Evolutionary conservation across 352 stramenopile species (phyloP).

Genomic region (Pythium volutum): DNA sequence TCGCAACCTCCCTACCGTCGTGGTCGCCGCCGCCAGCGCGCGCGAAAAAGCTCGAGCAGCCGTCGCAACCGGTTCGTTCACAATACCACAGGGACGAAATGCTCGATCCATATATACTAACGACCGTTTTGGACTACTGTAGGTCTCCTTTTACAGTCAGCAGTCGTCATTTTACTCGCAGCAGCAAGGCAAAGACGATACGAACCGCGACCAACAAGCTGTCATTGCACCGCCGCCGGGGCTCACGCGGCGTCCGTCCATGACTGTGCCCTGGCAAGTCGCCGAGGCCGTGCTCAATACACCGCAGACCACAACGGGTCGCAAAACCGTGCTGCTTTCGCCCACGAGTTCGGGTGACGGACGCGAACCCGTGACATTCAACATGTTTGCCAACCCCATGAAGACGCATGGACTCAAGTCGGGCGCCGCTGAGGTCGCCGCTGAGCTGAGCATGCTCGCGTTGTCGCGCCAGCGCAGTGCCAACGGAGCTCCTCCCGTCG

Average conservation of each 20-base stretch:
- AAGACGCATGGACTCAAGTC: slow-evolving; percentile 41
- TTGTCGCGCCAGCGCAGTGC: slow-evolving; percentile 40
- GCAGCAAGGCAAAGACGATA: slow-evolving; percentile 55
- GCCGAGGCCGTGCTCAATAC: slow-evolving; percentile 81
- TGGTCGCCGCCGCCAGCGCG: slow-evolving; percentile 75
- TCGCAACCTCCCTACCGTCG: slow-evolving; percentile 62
- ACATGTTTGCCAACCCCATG: slow-evolving; percentile 36
- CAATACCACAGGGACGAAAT: no score
- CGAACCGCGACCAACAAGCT: slow-evolving; percentile 56
- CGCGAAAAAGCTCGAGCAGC: slow-evolving; percentile 65
- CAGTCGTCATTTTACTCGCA: slow-evolving; percentile 73
- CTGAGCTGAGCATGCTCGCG: slow-evolving; percentile 55
- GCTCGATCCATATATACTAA: neutral
- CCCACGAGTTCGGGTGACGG: slow-evolving; percentile 24
- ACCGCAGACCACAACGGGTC: slow-evolving; percentile 59
- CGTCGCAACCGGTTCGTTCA: slow-evolving; percentile 23
- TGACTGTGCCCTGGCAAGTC: slow-evolving; percentile 86
- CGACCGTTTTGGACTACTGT: neutral
- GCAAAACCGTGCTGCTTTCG: slow-evolving; percentile 57
- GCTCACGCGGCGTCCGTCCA: slow-evolving; percentile 70
- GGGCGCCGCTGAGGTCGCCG: slow-evolving; percentile 60
- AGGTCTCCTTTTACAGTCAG: slow-evolving; percentile 69
- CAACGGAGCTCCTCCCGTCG: slow-evolving; percentile 22
- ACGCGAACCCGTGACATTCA: slow-evolving; percentile 27
- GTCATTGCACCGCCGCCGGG: slow-evolving; percentile 66